Evolutionary conservation across 352 stramenopile species (phyloP).

Genomic region (Globisporangium echinulatum): DNA sequence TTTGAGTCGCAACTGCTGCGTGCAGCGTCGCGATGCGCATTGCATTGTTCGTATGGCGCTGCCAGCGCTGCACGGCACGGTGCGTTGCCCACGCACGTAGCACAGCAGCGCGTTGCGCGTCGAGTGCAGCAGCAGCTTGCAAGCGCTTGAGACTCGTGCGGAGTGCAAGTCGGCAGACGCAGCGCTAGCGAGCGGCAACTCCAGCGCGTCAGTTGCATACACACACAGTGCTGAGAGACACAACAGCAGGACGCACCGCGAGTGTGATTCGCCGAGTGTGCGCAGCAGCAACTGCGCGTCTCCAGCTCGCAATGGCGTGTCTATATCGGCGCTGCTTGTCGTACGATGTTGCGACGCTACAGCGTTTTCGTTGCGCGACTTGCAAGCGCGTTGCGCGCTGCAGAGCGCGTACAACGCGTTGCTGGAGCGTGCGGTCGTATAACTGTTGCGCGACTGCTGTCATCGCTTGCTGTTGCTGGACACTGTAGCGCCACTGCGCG

Average conservation of each 20-base stretch:
- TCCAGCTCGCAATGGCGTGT: not conserved
- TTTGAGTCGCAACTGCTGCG: not conserved
- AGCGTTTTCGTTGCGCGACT: not conserved
- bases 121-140: not conserved
- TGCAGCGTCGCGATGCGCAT: not conserved
- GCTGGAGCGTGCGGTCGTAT: not conserved
- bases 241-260: not conserved
- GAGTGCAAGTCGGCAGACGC: not conserved
- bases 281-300: not conserved
- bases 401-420: not conserved
- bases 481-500: not conserved
- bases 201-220: not conserved
- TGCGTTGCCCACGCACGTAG: not conserved
- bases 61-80: slow-evolving; percentile 4
- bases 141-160: not conserved
- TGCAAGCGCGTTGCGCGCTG: not conserved
- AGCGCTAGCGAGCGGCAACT: slow-evolving; percentile 1
- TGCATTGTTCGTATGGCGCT: not conserved
- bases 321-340: not conserved
- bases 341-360: not conserved
- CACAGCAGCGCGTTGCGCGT: not conserved
- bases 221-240: not conserved
- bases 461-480: not conserved
- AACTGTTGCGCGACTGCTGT: not conserved
- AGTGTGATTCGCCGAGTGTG: not conserved